Evolutionary conservation across 805 yeast species (phyloP).

Genomic region (Komagataella pseudopastoris): DNA sequence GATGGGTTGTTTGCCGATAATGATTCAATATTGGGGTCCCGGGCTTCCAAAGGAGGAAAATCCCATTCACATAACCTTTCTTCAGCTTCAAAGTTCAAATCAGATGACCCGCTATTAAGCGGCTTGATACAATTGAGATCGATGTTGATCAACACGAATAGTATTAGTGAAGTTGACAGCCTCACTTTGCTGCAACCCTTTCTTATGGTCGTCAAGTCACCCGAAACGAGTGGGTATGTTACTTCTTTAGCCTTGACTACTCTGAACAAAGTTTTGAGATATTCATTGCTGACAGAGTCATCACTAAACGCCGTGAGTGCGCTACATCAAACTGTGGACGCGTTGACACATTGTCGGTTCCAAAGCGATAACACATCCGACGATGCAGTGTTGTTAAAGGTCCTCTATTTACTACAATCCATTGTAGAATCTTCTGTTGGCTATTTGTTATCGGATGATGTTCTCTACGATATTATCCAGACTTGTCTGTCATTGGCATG

Average conservation of each 20-base stretch:
- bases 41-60: slow-evolving; percentile 6
- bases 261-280: slow-evolving; percentile 56
- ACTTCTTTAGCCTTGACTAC: slow-evolving; percentile 74
- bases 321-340: slow-evolving; percentile 50
- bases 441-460: slow-evolving; percentile 60
- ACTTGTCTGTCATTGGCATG: slow-evolving; percentile 87
- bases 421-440: slow-evolving; percentile 57
- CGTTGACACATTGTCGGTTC: slow-evolving; percentile 87
- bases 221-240: slow-evolving; percentile 74
- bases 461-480: slow-evolving; percentile 78
- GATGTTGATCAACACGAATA: slow-evolving; percentile 43
- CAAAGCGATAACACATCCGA: slow-evolving; percentile 92
- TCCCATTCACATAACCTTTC: neutral
- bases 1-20: slow-evolving; percentile 12
- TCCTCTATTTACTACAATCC: slow-evolving; percentile 57
- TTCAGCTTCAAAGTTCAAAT: slow-evolving; percentile 9
- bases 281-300: slow-evolving; percentile 43
- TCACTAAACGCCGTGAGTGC: slow-evolving; percentile 45
- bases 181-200: slow-evolving; percentile 78
- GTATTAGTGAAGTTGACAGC: slow-evolving; percentile 48
- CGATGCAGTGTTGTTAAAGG: slow-evolving; percentile 80
- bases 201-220: slow-evolving; percentile 66
- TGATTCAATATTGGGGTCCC: slow-evolving; percentile 20
- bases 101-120: slow-evolving; percentile 47
- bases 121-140: slow-evolving; percentile 71